A percentile compares a stretch with the other conserved stretches of the same genome.
phyloP scores from a whole-genome alignment of 73 alveolate genomes.

The Symbiodinium pilosum region DNA sequence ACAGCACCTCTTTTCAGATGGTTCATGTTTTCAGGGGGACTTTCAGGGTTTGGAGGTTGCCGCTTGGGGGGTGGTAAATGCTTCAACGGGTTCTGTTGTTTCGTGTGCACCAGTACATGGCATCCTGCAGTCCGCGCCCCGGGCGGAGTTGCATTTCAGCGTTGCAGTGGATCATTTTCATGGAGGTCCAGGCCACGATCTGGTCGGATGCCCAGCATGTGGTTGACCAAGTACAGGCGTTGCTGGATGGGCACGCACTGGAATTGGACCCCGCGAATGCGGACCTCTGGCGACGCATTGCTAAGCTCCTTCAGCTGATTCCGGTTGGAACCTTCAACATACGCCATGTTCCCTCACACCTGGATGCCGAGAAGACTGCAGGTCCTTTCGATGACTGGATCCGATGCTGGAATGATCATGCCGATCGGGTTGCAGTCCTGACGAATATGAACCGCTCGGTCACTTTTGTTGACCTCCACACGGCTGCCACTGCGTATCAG shows the following conservation, averaged over 20 bases:
- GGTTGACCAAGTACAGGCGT: background rate
- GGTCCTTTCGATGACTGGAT: background rate
- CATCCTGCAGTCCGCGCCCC: background rate
- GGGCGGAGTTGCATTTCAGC: background rate
- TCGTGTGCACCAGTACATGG: background rate
- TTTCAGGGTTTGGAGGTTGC: background rate
- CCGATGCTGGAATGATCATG: background rate
- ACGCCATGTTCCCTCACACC: background rate
- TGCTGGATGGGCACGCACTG: background rate
- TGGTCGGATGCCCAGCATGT: background rate
- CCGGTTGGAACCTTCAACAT: background rate
- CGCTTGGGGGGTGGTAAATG: background rate
- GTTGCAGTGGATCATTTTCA: background rate
- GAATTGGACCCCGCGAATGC: background rate
- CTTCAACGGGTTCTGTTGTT: background rate
- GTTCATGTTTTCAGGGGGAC: background rate
- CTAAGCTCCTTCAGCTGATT: background rate
- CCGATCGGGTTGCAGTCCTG: background rate
- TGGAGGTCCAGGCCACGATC: background rate
- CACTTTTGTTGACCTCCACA: background rate
- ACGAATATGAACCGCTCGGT: background rate
- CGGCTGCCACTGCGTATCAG: background rate
- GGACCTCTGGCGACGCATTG: background rate
- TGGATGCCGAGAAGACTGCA: background rate
- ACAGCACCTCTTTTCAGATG: background rate